These are phyloP conservation scores for Aspergillus hancockii DNA, from an alignment of 495 filamentous ascomycete genomes.

Conservation along the genomic window DNA sequence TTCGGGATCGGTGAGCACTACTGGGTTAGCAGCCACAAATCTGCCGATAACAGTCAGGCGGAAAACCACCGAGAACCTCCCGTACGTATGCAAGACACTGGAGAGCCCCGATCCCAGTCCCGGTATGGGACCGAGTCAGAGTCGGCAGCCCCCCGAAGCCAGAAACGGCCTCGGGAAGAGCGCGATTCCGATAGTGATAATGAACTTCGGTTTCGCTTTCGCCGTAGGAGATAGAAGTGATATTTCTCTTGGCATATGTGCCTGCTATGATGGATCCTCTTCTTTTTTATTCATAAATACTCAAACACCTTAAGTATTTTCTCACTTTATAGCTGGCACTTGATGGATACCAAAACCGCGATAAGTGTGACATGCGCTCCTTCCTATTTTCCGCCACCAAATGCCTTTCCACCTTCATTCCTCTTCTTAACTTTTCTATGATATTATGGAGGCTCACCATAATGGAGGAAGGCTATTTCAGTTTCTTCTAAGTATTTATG, in stretches of 20 bases:
- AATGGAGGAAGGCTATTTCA: too few relatives aligned
- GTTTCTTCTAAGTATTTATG: too few relatives aligned
- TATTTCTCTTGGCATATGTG: not conserved
- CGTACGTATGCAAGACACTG: not conserved
- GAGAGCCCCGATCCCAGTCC: constrained; percentile 11
- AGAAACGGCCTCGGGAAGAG: constrained; percentile 46
- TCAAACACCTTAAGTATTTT: not conserved
- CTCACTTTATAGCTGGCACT: not conserved
- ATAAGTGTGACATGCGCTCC: not conserved
- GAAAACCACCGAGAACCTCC: constrained; percentile 9
- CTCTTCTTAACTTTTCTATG: too few relatives aligned
- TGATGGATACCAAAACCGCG: not conserved
- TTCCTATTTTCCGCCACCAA: too few relatives aligned
- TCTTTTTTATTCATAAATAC: not conserved
- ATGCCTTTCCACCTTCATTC: too few relatives aligned
- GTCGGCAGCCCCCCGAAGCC: constrained; percentile 19
- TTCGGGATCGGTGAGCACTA: constrained; percentile 85
- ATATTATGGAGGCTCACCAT: too few relatives aligned
- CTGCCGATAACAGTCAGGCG: constrained; percentile 16
- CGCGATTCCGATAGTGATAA: constrained; percentile 50
- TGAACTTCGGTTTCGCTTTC: constrained; percentile 59
- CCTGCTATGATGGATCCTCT: not conserved
- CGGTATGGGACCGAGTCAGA: constrained; percentile 16
- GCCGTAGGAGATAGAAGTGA: constrained; percentile 44
- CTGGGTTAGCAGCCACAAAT: constrained; percentile 53